Evolutionary conservation across 495 filamentous ascomycete genomes (phyloP).

Genomic region (Echria macrotheca): DNA sequence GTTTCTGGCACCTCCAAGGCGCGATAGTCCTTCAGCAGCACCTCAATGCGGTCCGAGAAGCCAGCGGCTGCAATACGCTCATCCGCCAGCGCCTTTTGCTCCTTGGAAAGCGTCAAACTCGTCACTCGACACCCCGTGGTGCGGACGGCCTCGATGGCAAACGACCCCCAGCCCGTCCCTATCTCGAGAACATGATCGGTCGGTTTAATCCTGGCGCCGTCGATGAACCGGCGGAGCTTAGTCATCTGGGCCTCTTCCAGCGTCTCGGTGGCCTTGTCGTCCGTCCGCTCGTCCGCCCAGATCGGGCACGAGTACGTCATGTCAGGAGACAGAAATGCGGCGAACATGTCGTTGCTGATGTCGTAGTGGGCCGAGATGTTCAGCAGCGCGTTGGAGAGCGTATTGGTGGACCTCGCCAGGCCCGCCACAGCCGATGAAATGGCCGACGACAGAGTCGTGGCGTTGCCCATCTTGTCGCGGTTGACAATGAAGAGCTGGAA

Average conservation of each 20-base stretch:
- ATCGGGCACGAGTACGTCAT: conserved; percentile 76
- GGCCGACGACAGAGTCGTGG: conserved; percentile 53
- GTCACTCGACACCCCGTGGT: conserved; percentile 59
- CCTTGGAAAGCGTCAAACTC: conserved; percentile 53
- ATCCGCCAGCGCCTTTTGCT: conserved; percentile 59
- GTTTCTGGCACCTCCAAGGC: conserved; percentile 44
- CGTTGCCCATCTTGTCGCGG: conserved; percentile 50
- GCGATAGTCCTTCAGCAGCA: conserved; percentile 58
- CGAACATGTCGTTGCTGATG: conserved; percentile 69
- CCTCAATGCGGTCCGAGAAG: conserved; percentile 46
- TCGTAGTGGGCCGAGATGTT: conserved; percentile 71
- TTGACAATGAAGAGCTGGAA: conserved; percentile 68
- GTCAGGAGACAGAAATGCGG: conserved; percentile 63
- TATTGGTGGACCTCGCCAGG: conserved; percentile 56
- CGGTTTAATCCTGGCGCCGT: conserved; percentile 51
- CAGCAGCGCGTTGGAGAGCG: conserved; percentile 55
- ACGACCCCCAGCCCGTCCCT: conserved; percentile 64
- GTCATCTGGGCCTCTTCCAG: conserved; percentile 60
- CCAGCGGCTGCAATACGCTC: conserved; percentile 50
- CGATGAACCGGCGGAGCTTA: conserved; percentile 58
- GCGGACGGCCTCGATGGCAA: conserved; percentile 57
- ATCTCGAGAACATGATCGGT: conserved; percentile 65
- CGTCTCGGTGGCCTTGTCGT: conserved; percentile 39
- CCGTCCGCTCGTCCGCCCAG: conserved; percentile 40
- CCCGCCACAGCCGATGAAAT: conserved; percentile 45